phyloP scores from a whole-genome alignment of 306 rosid genomes.

The Bauhinia variegata region DNA sequence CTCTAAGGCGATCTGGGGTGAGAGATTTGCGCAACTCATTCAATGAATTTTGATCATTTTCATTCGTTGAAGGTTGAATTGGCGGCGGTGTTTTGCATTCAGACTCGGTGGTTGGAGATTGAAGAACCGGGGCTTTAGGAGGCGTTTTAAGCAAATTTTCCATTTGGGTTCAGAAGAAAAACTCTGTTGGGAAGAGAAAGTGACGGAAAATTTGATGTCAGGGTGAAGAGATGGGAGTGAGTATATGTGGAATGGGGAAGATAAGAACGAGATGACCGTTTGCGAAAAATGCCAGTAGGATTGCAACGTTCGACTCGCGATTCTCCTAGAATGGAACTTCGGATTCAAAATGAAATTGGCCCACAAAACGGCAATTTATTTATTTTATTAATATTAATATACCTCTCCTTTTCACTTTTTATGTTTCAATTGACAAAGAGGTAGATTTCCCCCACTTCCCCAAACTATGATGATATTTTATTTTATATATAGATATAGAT shows the following conservation, averaged over 20 bases:
- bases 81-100: slow-evolving; percentile 58
- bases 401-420: neutral
- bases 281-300: neutral
- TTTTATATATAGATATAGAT: too few species aligned
- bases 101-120: slow-evolving; percentile 18
- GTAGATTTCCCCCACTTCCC: too few species aligned
- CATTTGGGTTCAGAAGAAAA: slow-evolving; percentile 33
- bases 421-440: too few species aligned
- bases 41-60: slow-evolving; percentile 35
- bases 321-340: neutral
- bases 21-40: slow-evolving; percentile 57
- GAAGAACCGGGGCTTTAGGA: slow-evolving; percentile 43
- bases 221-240: too few species aligned
- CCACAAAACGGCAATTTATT: too few species aligned
- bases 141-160: slow-evolving; percentile 47
- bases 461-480: too few species aligned
- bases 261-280: slow-evolving; percentile 42
- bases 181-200: too few species aligned
- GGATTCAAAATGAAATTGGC: slow-evolving; percentile 25
- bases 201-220: too few species aligned
- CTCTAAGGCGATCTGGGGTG: slow-evolving; percentile 70
- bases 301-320: slow-evolving; percentile 52
- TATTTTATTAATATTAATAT: neutral
- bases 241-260: neutral
- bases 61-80: slow-evolving; percentile 24